Evolutionary conservation across 1,284 basidiomycete genomes (phyloP).

Genomic region (Pyrrhoderma noxium): DNA sequence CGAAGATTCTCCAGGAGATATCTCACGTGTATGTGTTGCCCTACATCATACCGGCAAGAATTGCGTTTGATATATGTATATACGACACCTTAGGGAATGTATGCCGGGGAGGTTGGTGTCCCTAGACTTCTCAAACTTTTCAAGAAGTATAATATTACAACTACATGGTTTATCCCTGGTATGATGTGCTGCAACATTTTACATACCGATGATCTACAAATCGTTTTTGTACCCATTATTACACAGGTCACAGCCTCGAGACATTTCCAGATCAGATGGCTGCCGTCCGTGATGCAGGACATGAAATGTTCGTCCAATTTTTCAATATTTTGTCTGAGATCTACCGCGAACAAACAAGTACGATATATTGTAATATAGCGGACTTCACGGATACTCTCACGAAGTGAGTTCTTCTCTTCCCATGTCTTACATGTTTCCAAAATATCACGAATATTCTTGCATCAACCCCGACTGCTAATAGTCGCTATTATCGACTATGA

Average conservation of each 20-base stretch:
- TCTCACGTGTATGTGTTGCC: constrained; percentile 40
- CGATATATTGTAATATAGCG: constrained; percentile 29
- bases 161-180: constrained; percentile 71
- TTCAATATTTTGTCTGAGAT: too few relatives aligned
- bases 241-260: constrained; percentile 56
- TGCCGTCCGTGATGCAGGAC: constrained; percentile 59
- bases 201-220: too few relatives aligned
- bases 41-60: too few relatives aligned
- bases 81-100: constrained; percentile 44
- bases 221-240: background rate
- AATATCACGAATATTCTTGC: too few relatives aligned
- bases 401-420: constrained; percentile 33
- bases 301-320: constrained; percentile 45
- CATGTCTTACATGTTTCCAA: too few relatives aligned
- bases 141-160: constrained; percentile 62
- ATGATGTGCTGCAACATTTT: too few relatives aligned
- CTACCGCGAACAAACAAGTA: too few relatives aligned
- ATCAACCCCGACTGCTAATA: too few relatives aligned
- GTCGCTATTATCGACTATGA: too few relatives aligned
- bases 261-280: constrained; percentile 63
- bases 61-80: too few relatives aligned
- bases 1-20: constrained; percentile 58
- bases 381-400: constrained; percentile 71
- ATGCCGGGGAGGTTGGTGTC: constrained; percentile 69
- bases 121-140: constrained; percentile 66